Evolutionary conservation across 441 rosid genomes (phyloP).

Genomic region (Populus tomentosa): DNA sequence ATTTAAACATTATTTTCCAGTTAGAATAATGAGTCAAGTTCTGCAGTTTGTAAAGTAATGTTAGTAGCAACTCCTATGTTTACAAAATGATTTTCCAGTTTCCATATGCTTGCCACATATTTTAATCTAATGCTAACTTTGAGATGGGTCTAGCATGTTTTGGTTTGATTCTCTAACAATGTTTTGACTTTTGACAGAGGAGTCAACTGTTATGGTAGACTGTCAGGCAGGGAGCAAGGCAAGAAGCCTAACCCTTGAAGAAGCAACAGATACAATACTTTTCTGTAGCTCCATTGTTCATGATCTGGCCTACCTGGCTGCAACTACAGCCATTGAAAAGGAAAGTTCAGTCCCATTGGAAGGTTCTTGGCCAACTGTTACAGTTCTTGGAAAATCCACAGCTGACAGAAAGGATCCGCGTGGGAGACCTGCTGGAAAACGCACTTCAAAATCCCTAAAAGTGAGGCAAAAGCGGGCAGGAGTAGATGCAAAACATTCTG

Average conservation of each 20-base stretch:
- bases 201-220: slow-evolving; percentile 67
- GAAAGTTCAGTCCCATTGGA: slow-evolving; percentile 43
- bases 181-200: slow-evolving; percentile 46
- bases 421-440: slow-evolving; percentile 47
- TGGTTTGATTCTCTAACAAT: slow-evolving; percentile 25
- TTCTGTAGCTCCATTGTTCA: slow-evolving; percentile 97
- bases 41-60: neutral
- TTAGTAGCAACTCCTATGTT: neutral
- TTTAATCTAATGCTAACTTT: slow-evolving; percentile 18
- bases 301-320: slow-evolving; percentile 80
- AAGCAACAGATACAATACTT: slow-evolving; percentile 90
- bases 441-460: slow-evolving; percentile 50
- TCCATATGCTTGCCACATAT: slow-evolving; percentile 5
- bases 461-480: slow-evolving; percentile 51
- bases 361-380: slow-evolving; percentile 66
- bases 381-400: slow-evolving; percentile 62
- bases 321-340: slow-evolving; percentile 70
- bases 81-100: slow-evolving; percentile 10
- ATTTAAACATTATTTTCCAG: neutral
- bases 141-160: slow-evolving; percentile 3
- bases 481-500: slow-evolving; percentile 38
- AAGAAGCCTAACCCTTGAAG: slow-evolving; percentile 93
- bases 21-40: neutral
- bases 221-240: slow-evolving; percentile 52
- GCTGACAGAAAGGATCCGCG: slow-evolving; percentile 47